Percentiles rank a stretch among this genome's conserved stretches.
phyloP scores from a whole-genome alignment of 192 early-diverging fungal species.

The Dispira simplex region DNA sequence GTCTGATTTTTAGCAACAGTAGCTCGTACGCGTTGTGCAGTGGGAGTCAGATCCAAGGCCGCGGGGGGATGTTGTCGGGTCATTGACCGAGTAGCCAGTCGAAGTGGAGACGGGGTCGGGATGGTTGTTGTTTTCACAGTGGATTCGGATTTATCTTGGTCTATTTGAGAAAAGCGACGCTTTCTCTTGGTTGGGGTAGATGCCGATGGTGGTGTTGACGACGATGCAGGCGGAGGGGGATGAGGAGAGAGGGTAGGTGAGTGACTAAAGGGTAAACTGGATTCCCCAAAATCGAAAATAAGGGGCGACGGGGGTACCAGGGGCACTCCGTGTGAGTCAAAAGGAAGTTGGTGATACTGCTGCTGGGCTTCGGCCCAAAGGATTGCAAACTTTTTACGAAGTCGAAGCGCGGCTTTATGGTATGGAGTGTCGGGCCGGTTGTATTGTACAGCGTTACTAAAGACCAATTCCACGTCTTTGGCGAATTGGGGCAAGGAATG shows the following conservation, averaged over 20 bases:
- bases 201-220: too few relatives aligned
- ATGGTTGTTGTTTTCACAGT: too few relatives aligned
- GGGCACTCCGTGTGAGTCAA: neutral
- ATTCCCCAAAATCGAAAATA: neutral
- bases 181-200: too few relatives aligned
- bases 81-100: too few relatives aligned
- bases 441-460: conserved; percentile 25
- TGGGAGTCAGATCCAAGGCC: too few relatives aligned
- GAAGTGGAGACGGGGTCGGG: too few relatives aligned
- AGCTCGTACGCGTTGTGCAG: too few relatives aligned
- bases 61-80: too few relatives aligned
- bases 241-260: neutral
- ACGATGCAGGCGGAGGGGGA: neutral
- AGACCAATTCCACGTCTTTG: conserved; percentile 22
- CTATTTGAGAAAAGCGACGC: too few relatives aligned
- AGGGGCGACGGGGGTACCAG: conserved; percentile 9
- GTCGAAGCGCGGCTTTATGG: conserved; percentile 19
- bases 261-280: neutral
- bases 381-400: conserved; percentile 17
- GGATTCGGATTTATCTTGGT: too few relatives aligned
- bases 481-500: conserved; percentile 37
- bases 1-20: too few relatives aligned
- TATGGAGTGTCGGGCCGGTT: conserved; percentile 28
- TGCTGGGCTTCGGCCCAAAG: conserved; percentile 14
- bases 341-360: conserved; percentile 3